Percentiles rank a stretch among this genome's conserved stretches.
phyloP scores from a whole-genome alignment of 2,329 filamentous ascomycete species.

The Diaporthe sp. region DNA sequence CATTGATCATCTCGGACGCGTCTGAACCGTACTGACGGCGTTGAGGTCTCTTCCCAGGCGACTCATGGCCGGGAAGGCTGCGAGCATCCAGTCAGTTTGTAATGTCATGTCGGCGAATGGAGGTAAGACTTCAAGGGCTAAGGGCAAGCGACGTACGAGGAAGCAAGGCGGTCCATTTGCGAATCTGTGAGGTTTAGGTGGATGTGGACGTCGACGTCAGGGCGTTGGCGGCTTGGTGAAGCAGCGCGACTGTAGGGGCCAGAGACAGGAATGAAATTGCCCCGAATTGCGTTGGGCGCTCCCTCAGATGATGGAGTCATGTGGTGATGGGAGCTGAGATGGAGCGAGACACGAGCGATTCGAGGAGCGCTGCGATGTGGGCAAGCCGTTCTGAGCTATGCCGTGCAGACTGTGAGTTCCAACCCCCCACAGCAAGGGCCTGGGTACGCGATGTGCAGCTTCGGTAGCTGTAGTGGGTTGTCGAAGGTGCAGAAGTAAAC shows the following conservation, averaged over 20 bases:
- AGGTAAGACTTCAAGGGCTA: background rate
- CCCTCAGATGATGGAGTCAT: slow-evolving; percentile 37
- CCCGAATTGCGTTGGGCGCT: slow-evolving; percentile 48
- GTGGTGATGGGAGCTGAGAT: background rate
- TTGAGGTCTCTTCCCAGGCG: slow-evolving; percentile 29
- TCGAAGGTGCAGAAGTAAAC: background rate
- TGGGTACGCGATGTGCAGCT: background rate
- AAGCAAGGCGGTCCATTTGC: slow-evolving; percentile 61
- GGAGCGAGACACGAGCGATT: background rate
- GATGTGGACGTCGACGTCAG: slow-evolving; percentile 57
- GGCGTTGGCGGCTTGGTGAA: slow-evolving; percentile 52
- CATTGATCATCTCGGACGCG: slow-evolving; percentile 29
- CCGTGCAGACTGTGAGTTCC: background rate
- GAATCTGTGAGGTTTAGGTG: slow-evolving; percentile 63
- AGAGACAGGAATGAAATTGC: slow-evolving; percentile 54
- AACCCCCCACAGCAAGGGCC: too few species aligned
- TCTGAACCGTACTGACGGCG: slow-evolving; percentile 8
- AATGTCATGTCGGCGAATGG: background rate
- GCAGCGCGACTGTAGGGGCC: slow-evolving; percentile 46
- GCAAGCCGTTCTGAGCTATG: background rate
- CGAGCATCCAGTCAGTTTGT: slow-evolving; percentile 34
- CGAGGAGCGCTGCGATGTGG: background rate
- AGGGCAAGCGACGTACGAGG: slow-evolving; percentile 53
- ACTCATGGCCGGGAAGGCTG: slow-evolving; percentile 36
- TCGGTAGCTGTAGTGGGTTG: background rate